These are phyloP conservation scores for Saturnispora diversa DNA, from an alignment of 805 yeast species.

Conservation along the genomic window DNA sequence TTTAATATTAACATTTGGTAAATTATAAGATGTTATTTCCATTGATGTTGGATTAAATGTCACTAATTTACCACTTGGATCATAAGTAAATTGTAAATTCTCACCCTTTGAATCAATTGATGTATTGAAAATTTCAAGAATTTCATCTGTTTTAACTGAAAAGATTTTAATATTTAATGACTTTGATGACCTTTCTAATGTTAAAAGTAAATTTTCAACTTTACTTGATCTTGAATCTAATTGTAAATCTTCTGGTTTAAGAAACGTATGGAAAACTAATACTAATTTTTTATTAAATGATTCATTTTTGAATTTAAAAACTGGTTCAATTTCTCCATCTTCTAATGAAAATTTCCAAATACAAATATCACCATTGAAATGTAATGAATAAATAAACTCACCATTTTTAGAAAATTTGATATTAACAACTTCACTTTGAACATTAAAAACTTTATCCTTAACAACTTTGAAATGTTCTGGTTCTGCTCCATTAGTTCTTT, in stretches of 20 bases:
- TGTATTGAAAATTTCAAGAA: conserved; percentile 26
- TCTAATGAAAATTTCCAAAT: conserved; percentile 20
- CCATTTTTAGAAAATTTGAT: conserved; percentile 25
- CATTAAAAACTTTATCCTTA: conserved; percentile 23
- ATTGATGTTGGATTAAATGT: conserved; percentile 16
- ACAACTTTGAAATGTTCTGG: conserved; percentile 29
- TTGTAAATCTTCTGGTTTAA: conserved; percentile 22
- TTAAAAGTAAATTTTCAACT: conserved; percentile 19
- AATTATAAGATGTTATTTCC: conserved; percentile 21
- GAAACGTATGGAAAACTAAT: conserved; percentile 23
- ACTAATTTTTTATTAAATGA: conserved; percentile 12
- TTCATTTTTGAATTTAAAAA: conserved; percentile 11
- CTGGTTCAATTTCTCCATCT: conserved; percentile 11
- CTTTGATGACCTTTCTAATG: conserved; percentile 18
- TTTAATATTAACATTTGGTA: conserved; percentile 29
- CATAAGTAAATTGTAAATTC: conserved; percentile 20
- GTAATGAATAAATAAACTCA: conserved; percentile 26
- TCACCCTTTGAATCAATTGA: conserved; percentile 18
- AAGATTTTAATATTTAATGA: conserved; percentile 22
- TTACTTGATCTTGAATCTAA: conserved; percentile 18
- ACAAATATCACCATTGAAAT: conserved; percentile 26
- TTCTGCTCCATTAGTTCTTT: conserved; percentile 25
- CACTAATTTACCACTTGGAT: conserved; percentile 27
- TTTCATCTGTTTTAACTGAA: conserved; percentile 22
- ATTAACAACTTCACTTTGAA: conserved; percentile 22